Base-by-base conservation (phyloP, 305 asterid genomes). In the Fraxinus albicans region DNA sequence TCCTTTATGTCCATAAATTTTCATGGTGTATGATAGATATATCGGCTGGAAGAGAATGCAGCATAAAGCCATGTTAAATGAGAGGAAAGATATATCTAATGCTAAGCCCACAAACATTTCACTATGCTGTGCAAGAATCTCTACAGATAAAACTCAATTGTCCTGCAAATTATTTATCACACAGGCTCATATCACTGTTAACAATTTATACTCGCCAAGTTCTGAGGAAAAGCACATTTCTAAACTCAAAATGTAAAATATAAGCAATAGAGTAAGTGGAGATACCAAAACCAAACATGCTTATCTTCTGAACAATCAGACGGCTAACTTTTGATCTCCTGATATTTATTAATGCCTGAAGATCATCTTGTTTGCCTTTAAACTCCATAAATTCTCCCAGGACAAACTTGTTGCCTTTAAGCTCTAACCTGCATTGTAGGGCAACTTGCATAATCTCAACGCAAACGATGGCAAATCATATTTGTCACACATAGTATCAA, bases 351-450 rank as follows among this genome's bases (percentile, higher is more conserved):
- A 96, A 83, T 6, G 82, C 90, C 75, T 84, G 93, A 58, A 93
- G 78, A 86, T 93, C 98, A 0, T 92, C 98, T 70, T 87, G 89
- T 74, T 90, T 90, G 79, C 99, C 98, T 89, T 91, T 91, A 85
- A 94, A 94, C 84, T 92, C 98, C 36, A 94, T 36, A 87, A 93
- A 93, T 81, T 96, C 97, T 69, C 99, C 98, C 36, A 96, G 89
- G 67, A 94, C 78, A 85, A 79, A 85, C 78, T 89, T 91, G 81
- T 88, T 89, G 79, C 89, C 93, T 88, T 88, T 92, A 29, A 94
- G 91, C 92, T 93, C 98, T 79, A 96, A 84, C 89, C 99, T 95
- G 95, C 83, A 87, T 73, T 63, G 73, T 50, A 78, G 79, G 63
- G 38, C 47, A 84, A 77, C 73, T 78, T 53, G 55, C 35, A 65